These are phyloP conservation scores for Phytopythium aichiense DNA, from an alignment of 352 stramenopile genomes.

Conservation along the genomic window DNA sequence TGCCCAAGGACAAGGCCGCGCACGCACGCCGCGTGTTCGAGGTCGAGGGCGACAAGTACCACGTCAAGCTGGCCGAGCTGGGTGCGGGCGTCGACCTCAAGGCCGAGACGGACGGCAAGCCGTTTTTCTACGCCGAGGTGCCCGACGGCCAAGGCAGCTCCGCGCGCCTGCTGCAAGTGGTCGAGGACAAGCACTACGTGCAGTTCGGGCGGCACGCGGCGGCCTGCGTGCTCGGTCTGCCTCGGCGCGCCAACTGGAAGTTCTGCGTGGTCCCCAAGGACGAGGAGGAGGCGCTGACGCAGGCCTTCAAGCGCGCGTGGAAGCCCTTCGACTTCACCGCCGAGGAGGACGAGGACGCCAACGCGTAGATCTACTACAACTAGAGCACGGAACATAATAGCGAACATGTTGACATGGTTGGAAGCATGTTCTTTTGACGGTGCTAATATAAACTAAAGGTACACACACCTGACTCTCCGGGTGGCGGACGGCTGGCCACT, in stretches of 20 bases:
- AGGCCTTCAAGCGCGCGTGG: conserved; percentile 61
- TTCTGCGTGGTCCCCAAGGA: conserved; percentile 73
- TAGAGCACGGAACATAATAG: too few species aligned
- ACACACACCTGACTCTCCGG: not conserved
- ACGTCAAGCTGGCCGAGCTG: conserved; percentile 61
- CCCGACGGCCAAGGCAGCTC: conserved; percentile 36
- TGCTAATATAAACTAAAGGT: not conserved
- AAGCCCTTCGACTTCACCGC: conserved; percentile 73
- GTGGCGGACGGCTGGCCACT: not conserved
- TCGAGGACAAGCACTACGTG: conserved; percentile 80
- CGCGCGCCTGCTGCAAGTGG: conserved; percentile 48
- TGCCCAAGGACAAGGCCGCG: conserved; percentile 43
- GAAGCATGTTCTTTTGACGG: not conserved
- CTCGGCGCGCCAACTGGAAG: conserved; percentile 76
- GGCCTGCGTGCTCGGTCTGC: conserved; percentile 55
- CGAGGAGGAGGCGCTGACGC: conserved; percentile 64
- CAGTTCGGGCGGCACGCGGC: conserved; percentile 74
- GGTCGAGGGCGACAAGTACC: conserved; percentile 66
- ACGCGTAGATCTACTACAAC: too few species aligned
- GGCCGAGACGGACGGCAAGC: conserved; percentile 31
- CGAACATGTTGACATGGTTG: too few species aligned
- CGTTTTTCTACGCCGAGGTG: conserved; percentile 68
- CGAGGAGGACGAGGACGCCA: conserved; percentile 27
- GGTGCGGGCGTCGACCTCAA: conserved; percentile 30
- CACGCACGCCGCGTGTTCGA: conserved; percentile 45